A percentile compares a stretch with the other conserved stretches of the same genome.
These are phyloP conservation scores for Chenopodium album DNA, from an alignment of 148 eudicot species.

Conservation along the genomic window DNA sequence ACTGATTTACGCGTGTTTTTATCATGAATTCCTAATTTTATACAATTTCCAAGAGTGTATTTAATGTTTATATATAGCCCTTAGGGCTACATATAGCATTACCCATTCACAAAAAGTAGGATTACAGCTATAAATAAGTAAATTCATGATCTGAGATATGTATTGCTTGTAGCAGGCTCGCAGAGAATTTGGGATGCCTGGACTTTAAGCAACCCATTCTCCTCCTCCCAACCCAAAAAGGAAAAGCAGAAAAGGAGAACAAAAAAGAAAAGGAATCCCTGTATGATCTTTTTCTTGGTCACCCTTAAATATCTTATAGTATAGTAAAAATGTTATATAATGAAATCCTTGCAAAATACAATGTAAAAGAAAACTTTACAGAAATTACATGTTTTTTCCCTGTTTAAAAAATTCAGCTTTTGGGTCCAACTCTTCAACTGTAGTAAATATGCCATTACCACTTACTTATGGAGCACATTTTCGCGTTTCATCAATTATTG, in stretches of 20 bases:
- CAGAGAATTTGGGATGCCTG: background rate
- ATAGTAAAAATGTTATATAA: background rate
- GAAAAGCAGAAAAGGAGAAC: background rate
- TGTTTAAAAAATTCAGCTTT: background rate
- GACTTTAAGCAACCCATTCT: background rate
- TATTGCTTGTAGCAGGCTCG: background rate
- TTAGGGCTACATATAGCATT: too few species aligned
- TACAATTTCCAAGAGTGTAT: too few species aligned
- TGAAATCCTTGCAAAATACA: background rate
- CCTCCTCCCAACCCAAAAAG: background rate
- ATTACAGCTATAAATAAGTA: background rate
- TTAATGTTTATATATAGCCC: too few species aligned
- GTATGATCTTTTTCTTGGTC: background rate
- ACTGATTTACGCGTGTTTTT: too few species aligned
- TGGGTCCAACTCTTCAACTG: background rate
- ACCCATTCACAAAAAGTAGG: too few species aligned
- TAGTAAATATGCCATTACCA: background rate
- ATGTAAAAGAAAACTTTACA: constrained; percentile 7
- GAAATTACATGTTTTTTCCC: background rate
- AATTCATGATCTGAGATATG: constrained; percentile 10
- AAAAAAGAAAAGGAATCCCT: constrained; percentile 2
- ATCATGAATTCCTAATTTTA: too few species aligned
- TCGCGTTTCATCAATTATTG: background rate
- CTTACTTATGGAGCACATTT: background rate
- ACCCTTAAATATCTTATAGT: background rate